Evolutionary conservation across 495 filamentous ascomycete genomes (phyloP).

Genomic region (Chaetomium fimeti): DNA sequence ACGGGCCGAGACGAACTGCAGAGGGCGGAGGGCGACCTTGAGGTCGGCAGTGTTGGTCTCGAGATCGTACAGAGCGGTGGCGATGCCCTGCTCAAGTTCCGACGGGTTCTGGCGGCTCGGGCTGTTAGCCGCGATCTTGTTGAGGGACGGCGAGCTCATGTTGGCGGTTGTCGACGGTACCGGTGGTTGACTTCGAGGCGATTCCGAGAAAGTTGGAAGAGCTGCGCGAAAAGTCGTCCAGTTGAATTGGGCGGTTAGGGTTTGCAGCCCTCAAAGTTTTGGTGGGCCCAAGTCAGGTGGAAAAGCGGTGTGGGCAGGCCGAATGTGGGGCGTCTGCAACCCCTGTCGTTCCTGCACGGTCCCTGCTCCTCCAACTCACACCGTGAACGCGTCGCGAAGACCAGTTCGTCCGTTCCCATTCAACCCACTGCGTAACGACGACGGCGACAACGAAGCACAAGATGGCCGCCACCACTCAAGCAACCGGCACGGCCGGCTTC

Average conservation of each 20-base stretch:
- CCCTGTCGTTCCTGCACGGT: neutral
- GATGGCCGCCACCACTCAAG: neutral
- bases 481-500: slow-evolving; percentile 24
- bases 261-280: slow-evolving; percentile 32
- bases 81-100: slow-evolving; percentile 92
- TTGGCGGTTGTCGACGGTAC: slow-evolving; percentile 42
- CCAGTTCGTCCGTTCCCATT: neutral
- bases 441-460: slow-evolving; percentile 20
- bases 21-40: slow-evolving; percentile 84
- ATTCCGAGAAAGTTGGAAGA: slow-evolving; percentile 10
- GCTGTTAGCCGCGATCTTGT: slow-evolving; percentile 98
- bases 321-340: slow-evolving; percentile 1
- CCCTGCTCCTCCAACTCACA: neutral
- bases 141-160: slow-evolving; percentile 64
- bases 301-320: slow-evolving; percentile 20
- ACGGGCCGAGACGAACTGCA: slow-evolving; percentile 95
- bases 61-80: slow-evolving; percentile 92
- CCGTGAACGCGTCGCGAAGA: neutral
- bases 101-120: slow-evolving; percentile 89
- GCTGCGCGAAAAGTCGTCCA: slow-evolving; percentile 17
- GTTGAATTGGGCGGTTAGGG: slow-evolving; percentile 29
- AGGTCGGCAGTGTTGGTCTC: slow-evolving; percentile 97
- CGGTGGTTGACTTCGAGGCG: slow-evolving; percentile 24
- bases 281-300: slow-evolving; percentile 1
- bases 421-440: neutral